A percentile compares a stretch with the other conserved stretches of the same genome.
phyloP scores from a whole-genome alignment of 139 green algal species.

The Chlorella ohadii region DNA sequence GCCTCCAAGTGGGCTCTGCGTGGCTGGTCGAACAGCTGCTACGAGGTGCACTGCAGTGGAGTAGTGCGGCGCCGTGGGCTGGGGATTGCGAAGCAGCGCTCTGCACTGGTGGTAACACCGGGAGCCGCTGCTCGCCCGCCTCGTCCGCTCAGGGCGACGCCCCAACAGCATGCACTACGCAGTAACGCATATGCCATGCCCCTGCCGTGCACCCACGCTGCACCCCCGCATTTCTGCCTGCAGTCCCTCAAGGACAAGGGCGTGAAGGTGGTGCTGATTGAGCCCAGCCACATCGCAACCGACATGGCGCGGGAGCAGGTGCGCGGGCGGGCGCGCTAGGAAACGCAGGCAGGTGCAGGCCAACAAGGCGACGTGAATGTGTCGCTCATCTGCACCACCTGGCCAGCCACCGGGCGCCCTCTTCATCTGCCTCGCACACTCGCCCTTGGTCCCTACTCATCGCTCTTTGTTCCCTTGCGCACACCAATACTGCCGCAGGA shows the following conservation, averaged over 20 bases:
- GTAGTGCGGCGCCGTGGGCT: too few relatives aligned
- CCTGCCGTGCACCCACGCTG: neutral
- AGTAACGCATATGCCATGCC: too few relatives aligned
- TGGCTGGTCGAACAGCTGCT: conserved; percentile 46
- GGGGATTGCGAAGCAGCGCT: too few relatives aligned
- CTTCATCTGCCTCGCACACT: too few relatives aligned
- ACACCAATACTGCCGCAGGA: neutral
- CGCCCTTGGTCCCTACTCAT: neutral
- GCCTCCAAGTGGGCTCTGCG: conserved; percentile 55
- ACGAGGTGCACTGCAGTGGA: conserved; percentile 11
- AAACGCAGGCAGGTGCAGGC: too few relatives aligned
- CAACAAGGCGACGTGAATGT: too few relatives aligned
- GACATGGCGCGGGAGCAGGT: conserved; percentile 42
- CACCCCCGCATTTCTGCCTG: neutral
- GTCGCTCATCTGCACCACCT: too few relatives aligned
- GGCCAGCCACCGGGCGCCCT: too few relatives aligned
- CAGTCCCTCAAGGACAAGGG: conserved; percentile 41
- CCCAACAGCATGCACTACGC: too few relatives aligned
- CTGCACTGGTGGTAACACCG: too few relatives aligned
- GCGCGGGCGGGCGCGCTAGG: neutral
- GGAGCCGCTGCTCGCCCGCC: too few relatives aligned
- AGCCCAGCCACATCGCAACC: conserved; percentile 52
- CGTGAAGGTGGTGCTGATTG: conserved; percentile 57
- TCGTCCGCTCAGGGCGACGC: too few relatives aligned
- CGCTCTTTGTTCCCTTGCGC: neutral